Percentiles rank a stretch among this genome's conserved stretches.
Conservation (phyloP, 495 filamentous ascomycete species). For the Penicillium chermesinum region DNA sequence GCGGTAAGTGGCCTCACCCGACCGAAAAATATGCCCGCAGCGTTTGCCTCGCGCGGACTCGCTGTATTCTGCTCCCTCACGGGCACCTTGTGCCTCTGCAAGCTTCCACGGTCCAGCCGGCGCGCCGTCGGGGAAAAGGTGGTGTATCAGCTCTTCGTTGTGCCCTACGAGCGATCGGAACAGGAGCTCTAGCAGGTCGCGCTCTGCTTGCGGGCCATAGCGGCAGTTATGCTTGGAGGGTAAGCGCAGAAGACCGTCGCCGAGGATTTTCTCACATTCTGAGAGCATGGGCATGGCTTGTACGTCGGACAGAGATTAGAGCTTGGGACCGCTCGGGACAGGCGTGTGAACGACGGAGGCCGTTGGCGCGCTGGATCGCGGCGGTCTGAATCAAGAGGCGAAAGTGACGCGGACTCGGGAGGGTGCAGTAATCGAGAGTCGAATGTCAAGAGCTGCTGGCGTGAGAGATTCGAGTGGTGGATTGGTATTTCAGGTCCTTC, state of each 20-base stretch:
- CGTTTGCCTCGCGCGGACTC: conserved; percentile 85
- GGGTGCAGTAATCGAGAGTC: too few species aligned
- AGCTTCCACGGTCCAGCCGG: conserved; percentile 66
- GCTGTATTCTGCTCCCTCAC: conserved; percentile 92
- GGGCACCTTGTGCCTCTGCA: conserved; percentile 78
- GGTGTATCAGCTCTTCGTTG: conserved; percentile 61
- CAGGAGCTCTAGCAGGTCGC: conserved; percentile 67
- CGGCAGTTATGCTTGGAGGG: conserved; percentile 63
- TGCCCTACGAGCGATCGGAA: conserved; percentile 80
- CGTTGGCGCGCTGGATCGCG: conserved; percentile 17
- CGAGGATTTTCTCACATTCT: conserved; percentile 75
- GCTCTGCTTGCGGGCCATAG: conserved; percentile 64
- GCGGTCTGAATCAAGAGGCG: background rate
- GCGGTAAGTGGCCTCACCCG: conserved; percentile 85
- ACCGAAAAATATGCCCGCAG: conserved; percentile 96
- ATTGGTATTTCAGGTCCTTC: background rate
- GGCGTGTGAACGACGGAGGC: conserved; percentile 5
- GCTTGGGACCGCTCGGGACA: conserved; percentile 8
- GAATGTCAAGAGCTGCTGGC: background rate
- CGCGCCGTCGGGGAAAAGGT: conserved; percentile 75
- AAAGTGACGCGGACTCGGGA: too few species aligned
- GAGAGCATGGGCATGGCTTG: conserved; percentile 49
- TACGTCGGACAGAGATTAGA: conserved; percentile 2
- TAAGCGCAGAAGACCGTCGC: conserved; percentile 65
- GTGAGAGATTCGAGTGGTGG: background rate